Evolutionary conservation across 495 filamentous ascomycete species (phyloP), one percentile per base, ranked within the genome.

Genomic region (Podospora comata): DNA sequence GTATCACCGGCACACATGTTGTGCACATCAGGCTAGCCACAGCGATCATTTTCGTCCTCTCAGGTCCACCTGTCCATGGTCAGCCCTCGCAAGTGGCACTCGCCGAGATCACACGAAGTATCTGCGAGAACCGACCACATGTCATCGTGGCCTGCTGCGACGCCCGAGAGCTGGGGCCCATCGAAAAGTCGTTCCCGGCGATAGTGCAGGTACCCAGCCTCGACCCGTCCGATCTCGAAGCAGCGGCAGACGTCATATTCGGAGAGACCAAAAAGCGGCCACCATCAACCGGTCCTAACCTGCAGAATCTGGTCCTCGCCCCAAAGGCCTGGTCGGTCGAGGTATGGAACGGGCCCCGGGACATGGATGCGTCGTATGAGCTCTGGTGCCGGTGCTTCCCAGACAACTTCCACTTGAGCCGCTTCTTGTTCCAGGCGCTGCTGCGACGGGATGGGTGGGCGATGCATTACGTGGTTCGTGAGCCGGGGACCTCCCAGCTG

Each of bases 401-500:
- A 4, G 72, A 77, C 7, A 71, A 75, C n/a, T 85, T 86, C 68
- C 76, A 78, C 55, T 74, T 85, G 3, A 73, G 75, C 59, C 74
- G 70, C 26, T 76, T 79, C 62, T 79, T 80, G 20, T 78, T 89
- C 34, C 80, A 81, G 62, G 79, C 79, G 57, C 74, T 89, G 27
- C 81, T 89, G n/a, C 81, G 81, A 64, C 82, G 86, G 30, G 85
- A 85, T 68, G 87, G 87, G 6, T 87, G 85, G 71, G 85, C 84
- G 48, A 87, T 84, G 81, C 85, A 89, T 71, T 88, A 87, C 68
- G 79, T 89, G 63, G 86, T 89, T 59, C 83, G 84, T 39, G 82
- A 86, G 26, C 80, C 83, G 4, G 79, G 74, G 60, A 83, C 76
- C 16, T 74, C 76, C 26, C 80, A 82, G 59, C 65, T 89, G 15